Conservation (phyloP, 805 yeast species). For the Saccharomycodes ludwigii region DNA sequence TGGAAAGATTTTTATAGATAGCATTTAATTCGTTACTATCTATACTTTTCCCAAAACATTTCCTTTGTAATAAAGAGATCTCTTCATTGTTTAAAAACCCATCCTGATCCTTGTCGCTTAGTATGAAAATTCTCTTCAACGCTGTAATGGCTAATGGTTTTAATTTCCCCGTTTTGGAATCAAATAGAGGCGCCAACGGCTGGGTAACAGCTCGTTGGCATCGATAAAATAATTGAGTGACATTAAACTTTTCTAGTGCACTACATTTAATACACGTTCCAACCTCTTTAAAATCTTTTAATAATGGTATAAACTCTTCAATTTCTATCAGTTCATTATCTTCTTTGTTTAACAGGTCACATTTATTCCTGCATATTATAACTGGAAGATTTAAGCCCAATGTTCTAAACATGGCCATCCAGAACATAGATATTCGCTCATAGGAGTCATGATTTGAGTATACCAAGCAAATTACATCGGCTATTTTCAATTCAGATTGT, state of each 20-base stretch:
- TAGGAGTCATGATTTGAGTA: constrained; percentile 91
- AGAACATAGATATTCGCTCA: constrained; percentile 79
- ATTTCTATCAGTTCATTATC: constrained; percentile 38
- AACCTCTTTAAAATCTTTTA: constrained; percentile 86
- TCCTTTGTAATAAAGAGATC: constrained; percentile 52
- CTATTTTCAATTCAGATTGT: constrained; percentile 64
- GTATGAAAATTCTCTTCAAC: constrained; percentile 64
- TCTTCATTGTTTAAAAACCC: constrained; percentile 66
- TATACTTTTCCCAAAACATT: constrained; percentile 55
- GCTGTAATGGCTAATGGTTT: constrained; percentile 73
- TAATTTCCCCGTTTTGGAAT: constrained; percentile 74
- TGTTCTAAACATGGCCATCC: constrained; percentile 90
- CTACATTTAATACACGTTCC: constrained; percentile 86
- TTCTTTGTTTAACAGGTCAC: constrained; percentile 32
- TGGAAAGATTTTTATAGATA: constrained; percentile 29
- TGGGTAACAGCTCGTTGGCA: constrained; percentile 90
- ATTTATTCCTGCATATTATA: constrained; percentile 79
- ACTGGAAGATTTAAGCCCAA: constrained; percentile 90
- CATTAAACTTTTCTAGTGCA: constrained; percentile 73
- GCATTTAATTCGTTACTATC: constrained; percentile 38
- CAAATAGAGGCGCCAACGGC: constrained; percentile 87
- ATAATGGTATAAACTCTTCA: constrained; percentile 76
- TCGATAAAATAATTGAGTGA: constrained; percentile 51
- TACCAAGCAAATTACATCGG: constrained; percentile 90
- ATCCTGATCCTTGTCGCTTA: constrained; percentile 86